phyloP scores from a whole-genome alignment of 202 grass and related monocot genomes.

The Panicum hallii region DNA sequence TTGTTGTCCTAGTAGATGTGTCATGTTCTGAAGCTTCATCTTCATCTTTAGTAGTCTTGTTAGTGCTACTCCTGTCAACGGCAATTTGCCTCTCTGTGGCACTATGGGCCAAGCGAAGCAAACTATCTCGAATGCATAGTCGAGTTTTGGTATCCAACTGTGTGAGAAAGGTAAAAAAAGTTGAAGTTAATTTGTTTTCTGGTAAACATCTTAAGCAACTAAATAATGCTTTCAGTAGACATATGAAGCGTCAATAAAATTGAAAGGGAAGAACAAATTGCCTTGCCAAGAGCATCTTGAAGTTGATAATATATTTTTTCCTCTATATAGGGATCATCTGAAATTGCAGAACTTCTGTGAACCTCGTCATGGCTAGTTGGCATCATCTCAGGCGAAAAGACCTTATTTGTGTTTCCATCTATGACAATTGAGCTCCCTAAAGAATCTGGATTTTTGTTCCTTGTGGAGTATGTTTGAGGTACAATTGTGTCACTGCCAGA shows the following conservation, averaged over 20 bases:
- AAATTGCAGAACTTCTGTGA: conserved; percentile 49
- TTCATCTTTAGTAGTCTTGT: conserved; percentile 68
- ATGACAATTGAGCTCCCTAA: conserved; percentile 47
- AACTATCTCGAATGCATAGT: conserved; percentile 78
- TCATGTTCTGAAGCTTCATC: conserved; percentile 66
- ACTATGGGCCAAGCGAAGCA: conserved; percentile 86
- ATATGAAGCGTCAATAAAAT: conserved; percentile 34
- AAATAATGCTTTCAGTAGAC: conserved; percentile 21
- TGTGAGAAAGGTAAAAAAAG: conserved; percentile 35
- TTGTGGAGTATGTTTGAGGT: conserved; percentile 52
- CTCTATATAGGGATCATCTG: conserved; percentile 64
- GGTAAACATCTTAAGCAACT: conserved; percentile 1
- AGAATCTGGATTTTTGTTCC: conserved; percentile 58
- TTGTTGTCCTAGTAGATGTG: conserved; percentile 53
- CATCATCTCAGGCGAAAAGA: conserved; percentile 46
- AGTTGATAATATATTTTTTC: conserved; percentile 71
- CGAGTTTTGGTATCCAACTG: conserved; percentile 84
- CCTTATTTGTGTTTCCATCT: conserved; percentile 51
- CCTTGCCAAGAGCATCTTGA: conserved; percentile 74
- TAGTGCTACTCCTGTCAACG: conserved; percentile 68
- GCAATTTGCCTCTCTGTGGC: conserved; percentile 71
- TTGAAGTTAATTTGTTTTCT: conserved; percentile 37
- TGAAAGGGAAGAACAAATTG: conserved; percentile 32
- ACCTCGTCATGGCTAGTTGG: conserved; percentile 34
- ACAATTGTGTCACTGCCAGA: conserved; percentile 46